phyloP scores from a whole-genome alignment of 2,329 filamentous ascomycete species.

The Camptophora hylomeconis region DNA sequence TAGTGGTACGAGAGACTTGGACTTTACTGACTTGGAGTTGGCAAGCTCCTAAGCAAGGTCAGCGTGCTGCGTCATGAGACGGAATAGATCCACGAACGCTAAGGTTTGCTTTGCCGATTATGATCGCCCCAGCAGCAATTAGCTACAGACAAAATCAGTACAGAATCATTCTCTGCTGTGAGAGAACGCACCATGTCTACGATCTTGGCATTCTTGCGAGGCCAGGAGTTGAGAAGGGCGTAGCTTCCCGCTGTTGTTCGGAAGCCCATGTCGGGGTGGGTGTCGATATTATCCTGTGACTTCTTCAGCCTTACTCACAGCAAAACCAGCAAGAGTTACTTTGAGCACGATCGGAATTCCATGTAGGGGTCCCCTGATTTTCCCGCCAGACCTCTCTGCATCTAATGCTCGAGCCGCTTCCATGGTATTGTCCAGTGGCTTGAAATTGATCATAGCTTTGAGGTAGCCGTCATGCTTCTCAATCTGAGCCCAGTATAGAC shows the following conservation, averaged over 20 bases:
- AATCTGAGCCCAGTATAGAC: too few relatives aligned
- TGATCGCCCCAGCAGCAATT: constrained; percentile 21
- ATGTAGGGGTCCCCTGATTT: constrained; percentile 20
- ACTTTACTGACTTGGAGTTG: too few relatives aligned
- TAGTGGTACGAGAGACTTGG: too few relatives aligned
- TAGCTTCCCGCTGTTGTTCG: constrained; percentile 19
- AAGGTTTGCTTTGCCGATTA: constrained; percentile 23
- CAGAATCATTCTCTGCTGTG: too few relatives aligned
- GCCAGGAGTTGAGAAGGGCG: constrained; percentile 15
- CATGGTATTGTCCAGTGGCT: constrained; percentile 17
- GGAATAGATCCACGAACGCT: constrained; percentile 25
- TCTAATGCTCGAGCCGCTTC: constrained; percentile 16
- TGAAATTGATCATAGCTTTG: constrained; percentile 19
- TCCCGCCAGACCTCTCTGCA: constrained; percentile 17
- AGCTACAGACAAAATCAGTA: too few relatives aligned
- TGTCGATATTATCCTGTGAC: too few relatives aligned
- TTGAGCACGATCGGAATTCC: constrained; percentile 25
- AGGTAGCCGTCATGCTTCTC: too few relatives aligned
- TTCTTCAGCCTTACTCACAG: too few relatives aligned
- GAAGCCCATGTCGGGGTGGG: too few relatives aligned
- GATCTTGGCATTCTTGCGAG: constrained; percentile 17
- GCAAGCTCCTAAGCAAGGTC: too few relatives aligned
- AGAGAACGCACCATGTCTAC: constrained; percentile 17
- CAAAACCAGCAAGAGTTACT: too few relatives aligned
- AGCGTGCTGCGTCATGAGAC: too few relatives aligned